A percentile compares a stretch with the other conserved stretches of the same genome.
phyloP scores from a whole-genome alignment of 345 rosid genomes.

The Eutrema yunnanense region DNA sequence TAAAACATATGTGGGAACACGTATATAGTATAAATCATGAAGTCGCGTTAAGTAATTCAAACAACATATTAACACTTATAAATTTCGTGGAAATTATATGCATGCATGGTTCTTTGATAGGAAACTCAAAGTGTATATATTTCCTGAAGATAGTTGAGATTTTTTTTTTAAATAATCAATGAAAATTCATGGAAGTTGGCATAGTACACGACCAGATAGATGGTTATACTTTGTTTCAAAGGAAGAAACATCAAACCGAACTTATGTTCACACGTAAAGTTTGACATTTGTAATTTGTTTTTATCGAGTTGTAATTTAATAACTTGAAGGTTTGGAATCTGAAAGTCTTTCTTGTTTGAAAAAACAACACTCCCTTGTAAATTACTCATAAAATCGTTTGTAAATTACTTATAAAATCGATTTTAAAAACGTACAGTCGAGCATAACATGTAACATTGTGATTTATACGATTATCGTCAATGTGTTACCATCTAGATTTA shows the following conservation, averaged over 20 bases:
- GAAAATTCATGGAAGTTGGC: conserved; percentile 24
- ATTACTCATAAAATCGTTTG: too few species aligned
- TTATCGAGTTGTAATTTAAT: background rate
- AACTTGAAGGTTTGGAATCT: background rate
- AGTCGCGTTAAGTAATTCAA: background rate
- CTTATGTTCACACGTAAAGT: conserved; percentile 22
- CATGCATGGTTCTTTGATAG: background rate
- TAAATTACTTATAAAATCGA: too few species aligned
- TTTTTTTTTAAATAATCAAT: background rate
- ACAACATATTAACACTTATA: background rate
- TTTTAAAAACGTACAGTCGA: too few species aligned
- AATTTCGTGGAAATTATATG: conserved; percentile 16
- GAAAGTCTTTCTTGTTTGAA: conserved; percentile 3
- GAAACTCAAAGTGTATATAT: background rate
- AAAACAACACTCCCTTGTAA: too few species aligned
- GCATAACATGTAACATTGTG: too few species aligned
- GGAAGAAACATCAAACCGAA: conserved; percentile 12
- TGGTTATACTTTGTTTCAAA: background rate
- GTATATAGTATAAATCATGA: background rate
- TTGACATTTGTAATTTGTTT: background rate
- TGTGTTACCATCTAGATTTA: too few species aligned
- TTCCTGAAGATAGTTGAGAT: conserved; percentile 17
- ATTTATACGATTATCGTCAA: too few species aligned
- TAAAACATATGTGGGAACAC: background rate
- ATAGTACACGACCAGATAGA: background rate